These are phyloP conservation scores for Daldinia childiae DNA, from an alignment of 495 filamentous ascomycete genomes.

Conservation along the genomic window DNA sequence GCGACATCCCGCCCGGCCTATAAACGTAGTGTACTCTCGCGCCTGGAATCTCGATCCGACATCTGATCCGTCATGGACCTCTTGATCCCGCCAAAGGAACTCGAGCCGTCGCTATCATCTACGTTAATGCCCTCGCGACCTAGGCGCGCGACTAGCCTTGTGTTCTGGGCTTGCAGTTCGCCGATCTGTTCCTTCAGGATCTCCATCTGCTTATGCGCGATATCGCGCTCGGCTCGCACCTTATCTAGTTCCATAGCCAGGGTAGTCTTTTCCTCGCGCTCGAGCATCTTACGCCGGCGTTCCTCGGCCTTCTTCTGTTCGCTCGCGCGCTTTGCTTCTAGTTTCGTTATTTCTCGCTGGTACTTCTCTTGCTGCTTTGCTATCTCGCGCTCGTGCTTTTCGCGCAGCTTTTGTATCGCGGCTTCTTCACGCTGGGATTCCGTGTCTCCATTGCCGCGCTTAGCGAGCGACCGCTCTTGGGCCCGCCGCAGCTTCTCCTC, in stretches of 20 bases:
- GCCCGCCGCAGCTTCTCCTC: constrained; percentile 72
- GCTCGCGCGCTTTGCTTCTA: constrained; percentile 68
- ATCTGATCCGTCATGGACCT: constrained; percentile 26
- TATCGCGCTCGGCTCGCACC: constrained; percentile 64
- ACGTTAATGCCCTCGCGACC: constrained; percentile 52
- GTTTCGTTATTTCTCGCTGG: constrained; percentile 66
- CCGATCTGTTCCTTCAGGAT: constrained; percentile 69
- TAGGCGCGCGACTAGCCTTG: constrained; percentile 61
- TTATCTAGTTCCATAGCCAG: constrained; percentile 60
- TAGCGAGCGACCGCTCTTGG: constrained; percentile 56
- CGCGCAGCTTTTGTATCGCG: constrained; percentile 61
- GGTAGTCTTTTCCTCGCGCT: constrained; percentile 63
- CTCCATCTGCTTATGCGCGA: constrained; percentile 67
- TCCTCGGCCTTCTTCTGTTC: constrained; percentile 71
- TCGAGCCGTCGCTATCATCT: constrained; percentile 5
- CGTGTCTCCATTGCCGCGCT: constrained; percentile 35
- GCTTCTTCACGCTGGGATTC: constrained; percentile 54
- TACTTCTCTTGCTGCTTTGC: constrained; percentile 72
- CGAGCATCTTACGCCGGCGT: constrained; percentile 59
- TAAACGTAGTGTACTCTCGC: background rate
- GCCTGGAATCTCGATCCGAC: background rate
- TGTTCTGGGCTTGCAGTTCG: constrained; percentile 74
- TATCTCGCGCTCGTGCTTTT: constrained; percentile 68
- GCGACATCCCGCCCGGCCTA: background rate
- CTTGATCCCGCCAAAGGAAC: background rate